Evolutionary conservation across 1,139 yeast species (phyloP).

Genomic region (Magnusiomyces paraingens): DNA sequence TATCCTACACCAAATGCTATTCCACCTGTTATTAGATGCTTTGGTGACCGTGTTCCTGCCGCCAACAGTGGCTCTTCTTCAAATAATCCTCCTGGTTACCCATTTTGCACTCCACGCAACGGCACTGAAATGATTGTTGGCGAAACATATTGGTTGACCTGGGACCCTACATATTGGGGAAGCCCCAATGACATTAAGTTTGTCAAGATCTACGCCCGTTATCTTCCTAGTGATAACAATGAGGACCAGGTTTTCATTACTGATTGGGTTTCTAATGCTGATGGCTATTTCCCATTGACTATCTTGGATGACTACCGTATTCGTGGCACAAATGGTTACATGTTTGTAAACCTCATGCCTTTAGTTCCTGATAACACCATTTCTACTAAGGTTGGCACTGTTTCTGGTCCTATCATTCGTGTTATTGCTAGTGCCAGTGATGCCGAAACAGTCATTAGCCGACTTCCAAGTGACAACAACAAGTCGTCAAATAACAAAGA

Average conservation of each 20-base stretch:
- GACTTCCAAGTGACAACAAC: constrained; percentile 38
- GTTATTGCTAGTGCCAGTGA: constrained; percentile 29
- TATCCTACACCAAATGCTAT: constrained; percentile 33
- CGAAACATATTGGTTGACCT: constrained; percentile 41
- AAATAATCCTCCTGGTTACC: constrained; percentile 28
- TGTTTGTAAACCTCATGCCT: constrained; percentile 36
- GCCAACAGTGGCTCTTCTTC: constrained; percentile 12
- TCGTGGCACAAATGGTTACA: constrained; percentile 29
- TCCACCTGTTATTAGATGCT: constrained; percentile 38
- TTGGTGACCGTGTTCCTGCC: constrained; percentile 35
- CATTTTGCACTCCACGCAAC: constrained; percentile 37
- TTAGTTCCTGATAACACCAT: constrained; percentile 31
- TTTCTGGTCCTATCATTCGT: constrained; percentile 37
- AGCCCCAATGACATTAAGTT: constrained; percentile 28
- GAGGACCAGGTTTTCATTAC: constrained; percentile 31
- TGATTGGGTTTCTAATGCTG: constrained; percentile 32
- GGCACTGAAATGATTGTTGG: constrained; percentile 40
- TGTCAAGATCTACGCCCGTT: constrained; percentile 31
- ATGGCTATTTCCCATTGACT: constrained; percentile 37
- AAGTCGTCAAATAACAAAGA: constrained; percentile 15
- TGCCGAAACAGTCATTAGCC: constrained; percentile 29
- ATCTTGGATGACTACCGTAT: constrained; percentile 29
- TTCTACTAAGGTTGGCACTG: constrained; percentile 35
- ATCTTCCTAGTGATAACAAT: constrained; percentile 32
- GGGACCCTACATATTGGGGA: constrained; percentile 41